These are phyloP conservation scores for Vigna mungo DNA, from an alignment of 306 rosid species.

Conservation along the genomic window DNA sequence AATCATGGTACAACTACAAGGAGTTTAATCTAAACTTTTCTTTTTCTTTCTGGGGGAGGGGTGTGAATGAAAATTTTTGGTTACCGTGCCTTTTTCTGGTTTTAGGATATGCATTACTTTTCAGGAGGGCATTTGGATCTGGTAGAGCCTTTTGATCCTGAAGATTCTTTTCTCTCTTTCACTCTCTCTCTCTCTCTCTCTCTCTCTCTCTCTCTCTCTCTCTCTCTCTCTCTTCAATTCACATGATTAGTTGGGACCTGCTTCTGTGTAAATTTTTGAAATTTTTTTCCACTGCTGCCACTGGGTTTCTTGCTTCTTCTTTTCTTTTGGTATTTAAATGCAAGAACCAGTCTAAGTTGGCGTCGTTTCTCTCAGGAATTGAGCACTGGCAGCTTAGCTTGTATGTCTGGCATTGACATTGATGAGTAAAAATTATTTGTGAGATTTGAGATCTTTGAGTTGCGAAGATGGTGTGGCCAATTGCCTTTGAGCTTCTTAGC, in stretches of 20 bases:
- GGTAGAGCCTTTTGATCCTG: conserved; percentile 42
- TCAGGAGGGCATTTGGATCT: conserved; percentile 57
- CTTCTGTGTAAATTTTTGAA: conserved; percentile 37
- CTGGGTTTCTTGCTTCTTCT: not conserved
- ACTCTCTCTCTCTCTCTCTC: conserved; percentile 33
- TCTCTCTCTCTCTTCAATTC: conserved; percentile 33
- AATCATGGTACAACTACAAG: conserved; percentile 38
- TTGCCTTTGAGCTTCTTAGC: conserved; percentile 41
- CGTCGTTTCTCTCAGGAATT: conserved; percentile 47
- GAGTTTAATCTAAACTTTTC: conserved; percentile 28
- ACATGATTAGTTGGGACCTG: conserved; percentile 48
- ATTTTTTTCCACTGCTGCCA: conserved; percentile 20
- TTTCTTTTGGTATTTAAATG: not conserved
- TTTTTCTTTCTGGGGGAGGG: not conserved
- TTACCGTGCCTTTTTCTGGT: conserved; percentile 37
- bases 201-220: conserved; percentile 24
- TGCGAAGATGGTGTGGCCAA: conserved; percentile 27
- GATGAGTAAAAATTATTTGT: conserved; percentile 5
- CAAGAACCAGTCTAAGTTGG: conserved; percentile 33
- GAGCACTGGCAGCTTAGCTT: conserved; percentile 9
- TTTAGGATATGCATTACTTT: conserved; percentile 44
- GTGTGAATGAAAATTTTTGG: conserved; percentile 22
- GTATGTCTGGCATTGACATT: conserved; percentile 16
- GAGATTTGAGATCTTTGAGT: conserved; percentile 39
- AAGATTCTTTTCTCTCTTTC: conserved; percentile 38